Evolutionary conservation across 441 rosid species (phyloP), one percentile per base, ranked within the genome.

Genomic region (Pelargonium fulgidum): DNA sequence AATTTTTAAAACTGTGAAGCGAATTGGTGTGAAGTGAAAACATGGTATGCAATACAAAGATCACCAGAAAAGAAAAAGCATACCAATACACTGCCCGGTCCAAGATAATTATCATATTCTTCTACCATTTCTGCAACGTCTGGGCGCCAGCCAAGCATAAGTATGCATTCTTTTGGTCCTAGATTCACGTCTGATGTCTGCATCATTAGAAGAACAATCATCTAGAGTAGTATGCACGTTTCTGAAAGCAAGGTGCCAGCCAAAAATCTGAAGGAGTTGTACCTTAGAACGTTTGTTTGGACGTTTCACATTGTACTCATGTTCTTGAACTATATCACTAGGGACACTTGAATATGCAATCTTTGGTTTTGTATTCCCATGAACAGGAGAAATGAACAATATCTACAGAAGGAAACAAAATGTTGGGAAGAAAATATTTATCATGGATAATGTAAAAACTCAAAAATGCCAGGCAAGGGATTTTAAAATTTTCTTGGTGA

Each of bases 41-140:
- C 62, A 56, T 56, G 62, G 29, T 36, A 61, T 68, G 33, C 62
- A 22, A 41, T 56, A 58, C 66, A 58, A 44, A 74, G 67, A 20
- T 41, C 70, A 50, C 39, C 26, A 58, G 14, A 72, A 68, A 16
- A 20, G 22, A 62, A 66, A 70, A 41, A 72, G 65, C 74, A 69
- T 88, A 93, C 99, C 96, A 91, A 70, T 72, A 80, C 77, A 70
- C 99, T 91, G 73, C 99, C 96, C 66, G 99, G 96, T 73, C 99
- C 97, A 69, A 93, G 96, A 85, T 91, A 94, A 71, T 90, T 91
- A 80, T 90, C 94, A 80, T 91, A 91, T 83, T 94, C 99, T 73
- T 89, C 83, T 63, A 88, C 81, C 97, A 94, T 94, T 72, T 86
- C 93, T 54, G 81, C 82, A 78, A 90, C 87, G 77, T 86, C 96